These are phyloP conservation scores for Tulasnella sp. DNA, from an alignment of 768 basidiomycete genomes.

Conservation along the genomic window DNA sequence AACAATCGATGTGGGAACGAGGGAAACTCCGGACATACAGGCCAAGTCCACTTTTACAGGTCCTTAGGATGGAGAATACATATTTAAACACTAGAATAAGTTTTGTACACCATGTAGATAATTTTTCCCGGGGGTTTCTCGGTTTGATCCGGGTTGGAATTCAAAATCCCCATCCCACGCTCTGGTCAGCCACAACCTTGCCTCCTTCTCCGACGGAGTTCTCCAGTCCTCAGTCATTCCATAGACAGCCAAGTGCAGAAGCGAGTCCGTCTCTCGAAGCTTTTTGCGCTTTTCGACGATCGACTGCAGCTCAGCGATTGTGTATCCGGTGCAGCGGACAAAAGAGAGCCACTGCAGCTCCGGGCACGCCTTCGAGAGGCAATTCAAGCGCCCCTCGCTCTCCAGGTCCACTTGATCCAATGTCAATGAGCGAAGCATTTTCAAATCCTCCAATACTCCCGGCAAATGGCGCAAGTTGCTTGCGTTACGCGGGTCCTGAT, in stretches of 20 bases:
- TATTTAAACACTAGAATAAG: not conserved
- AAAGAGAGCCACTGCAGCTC: not conserved
- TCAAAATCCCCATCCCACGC: not conserved
- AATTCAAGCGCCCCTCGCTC: not conserved
- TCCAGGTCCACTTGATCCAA: not conserved
- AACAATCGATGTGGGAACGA: constrained; percentile 4
- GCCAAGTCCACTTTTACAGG: no score
- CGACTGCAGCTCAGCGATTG: not conserved
- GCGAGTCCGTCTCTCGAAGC: not conserved
- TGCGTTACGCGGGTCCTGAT: not conserved
- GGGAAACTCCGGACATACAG: not conserved
- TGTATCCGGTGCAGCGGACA: not conserved
- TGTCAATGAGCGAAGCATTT: not conserved
- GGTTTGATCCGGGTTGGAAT: not conserved
- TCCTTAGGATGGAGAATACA: not conserved
- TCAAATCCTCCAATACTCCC: not conserved
- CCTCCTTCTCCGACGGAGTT: not conserved
- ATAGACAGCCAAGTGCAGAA: not conserved
- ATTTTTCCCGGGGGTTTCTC: not conserved
- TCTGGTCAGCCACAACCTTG: not conserved
- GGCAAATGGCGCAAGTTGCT: not conserved
- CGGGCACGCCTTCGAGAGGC: not conserved
- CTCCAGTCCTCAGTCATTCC: not conserved
- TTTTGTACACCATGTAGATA: not conserved
- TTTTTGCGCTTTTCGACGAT: not conserved